These are phyloP conservation scores for Tremella fuciformis DNA, from an alignment of 768 basidiomycete genomes.

Conservation along the genomic window DNA sequence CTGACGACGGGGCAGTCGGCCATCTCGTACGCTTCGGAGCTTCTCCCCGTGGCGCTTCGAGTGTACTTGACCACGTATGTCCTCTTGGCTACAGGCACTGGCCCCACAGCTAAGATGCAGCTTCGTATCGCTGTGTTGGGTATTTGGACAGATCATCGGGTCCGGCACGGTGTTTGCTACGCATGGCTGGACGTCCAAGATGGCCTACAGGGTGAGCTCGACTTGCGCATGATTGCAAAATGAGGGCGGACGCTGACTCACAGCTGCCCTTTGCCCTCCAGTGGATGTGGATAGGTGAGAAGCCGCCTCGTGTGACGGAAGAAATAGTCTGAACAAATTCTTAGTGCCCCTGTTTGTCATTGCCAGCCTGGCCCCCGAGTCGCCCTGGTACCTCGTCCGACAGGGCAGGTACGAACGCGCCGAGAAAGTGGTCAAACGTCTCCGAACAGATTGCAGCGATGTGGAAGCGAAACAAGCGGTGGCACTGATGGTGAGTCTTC, in stretches of 20 bases:
- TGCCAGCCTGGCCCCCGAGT: constrained; percentile 33
- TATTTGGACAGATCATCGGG: constrained; percentile 42
- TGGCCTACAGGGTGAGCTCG: constrained; percentile 30
- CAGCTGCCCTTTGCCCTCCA: constrained; percentile 25
- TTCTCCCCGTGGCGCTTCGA: constrained; percentile 36
- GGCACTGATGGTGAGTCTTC: constrained; percentile 14
- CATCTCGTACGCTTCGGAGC: constrained; percentile 40
- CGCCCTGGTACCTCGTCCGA: constrained; percentile 38
- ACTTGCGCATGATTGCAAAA: constrained; percentile 22
- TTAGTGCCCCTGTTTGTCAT: constrained; percentile 24
- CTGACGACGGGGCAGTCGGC: constrained; percentile 28
- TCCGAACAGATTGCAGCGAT: not conserved
- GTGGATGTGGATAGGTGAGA: constrained; percentile 13
- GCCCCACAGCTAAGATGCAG: too few relatives aligned
- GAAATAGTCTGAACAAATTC: constrained; percentile 20
- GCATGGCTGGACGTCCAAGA: constrained; percentile 9
- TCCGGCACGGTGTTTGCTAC: constrained; percentile 23
- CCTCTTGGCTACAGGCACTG: constrained; percentile 49
- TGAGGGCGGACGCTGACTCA: too few relatives aligned
- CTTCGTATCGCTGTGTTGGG: constrained; percentile 44
- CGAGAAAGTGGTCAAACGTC: constrained; percentile 17
- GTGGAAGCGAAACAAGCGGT: constrained; percentile 1
- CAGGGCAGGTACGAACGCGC: constrained; percentile 28
- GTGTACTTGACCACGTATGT: constrained; percentile 40
- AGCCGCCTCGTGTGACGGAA: too few relatives aligned